phyloP scores from a whole-genome alignment of 164 flowering plant genomes.

The Cinnamomum micranthum region DNA sequence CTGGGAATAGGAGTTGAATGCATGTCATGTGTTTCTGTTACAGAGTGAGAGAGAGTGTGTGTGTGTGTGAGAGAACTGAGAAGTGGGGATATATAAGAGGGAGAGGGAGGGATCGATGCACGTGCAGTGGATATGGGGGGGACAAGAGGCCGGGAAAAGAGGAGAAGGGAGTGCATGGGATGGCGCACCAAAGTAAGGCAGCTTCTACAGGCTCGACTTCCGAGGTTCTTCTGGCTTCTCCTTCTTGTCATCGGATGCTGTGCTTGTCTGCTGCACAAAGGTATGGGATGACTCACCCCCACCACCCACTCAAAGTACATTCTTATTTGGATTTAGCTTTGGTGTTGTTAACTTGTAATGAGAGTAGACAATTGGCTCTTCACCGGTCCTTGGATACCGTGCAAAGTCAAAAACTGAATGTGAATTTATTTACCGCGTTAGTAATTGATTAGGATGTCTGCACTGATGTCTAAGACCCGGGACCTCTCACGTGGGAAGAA shows the following conservation, averaged over 20 bases:
- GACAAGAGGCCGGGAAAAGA: constrained; percentile 37
- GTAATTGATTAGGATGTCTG: too few relatives aligned
- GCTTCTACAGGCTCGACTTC: not conserved
- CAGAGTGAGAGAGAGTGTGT: not conserved
- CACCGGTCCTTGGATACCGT: too few relatives aligned
- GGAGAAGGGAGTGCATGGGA: constrained; percentile 6
- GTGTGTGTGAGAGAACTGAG: too few relatives aligned
- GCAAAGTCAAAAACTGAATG: too few relatives aligned
- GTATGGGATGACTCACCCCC: too few relatives aligned
- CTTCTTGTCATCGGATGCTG: not conserved
- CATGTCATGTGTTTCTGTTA: not conserved
- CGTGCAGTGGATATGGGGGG: constrained; percentile 22
- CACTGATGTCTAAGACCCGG: too few relatives aligned
- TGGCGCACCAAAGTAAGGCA: not conserved
- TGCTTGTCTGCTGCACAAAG: not conserved
- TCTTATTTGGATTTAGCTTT: too few relatives aligned
- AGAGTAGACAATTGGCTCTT: too few relatives aligned
- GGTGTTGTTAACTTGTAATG: too few relatives aligned
- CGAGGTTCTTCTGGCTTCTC: not conserved
- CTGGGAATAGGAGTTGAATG: not conserved
- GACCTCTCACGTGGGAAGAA: too few relatives aligned
- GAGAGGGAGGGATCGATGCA: constrained; percentile 1
- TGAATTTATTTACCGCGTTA: too few relatives aligned
- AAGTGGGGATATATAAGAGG: not conserved
- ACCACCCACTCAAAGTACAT: too few relatives aligned